Evolutionary conservation across 2,329 filamentous ascomycete genomes (phyloP).

Genomic region (Geoglossum cookeanum): DNA sequence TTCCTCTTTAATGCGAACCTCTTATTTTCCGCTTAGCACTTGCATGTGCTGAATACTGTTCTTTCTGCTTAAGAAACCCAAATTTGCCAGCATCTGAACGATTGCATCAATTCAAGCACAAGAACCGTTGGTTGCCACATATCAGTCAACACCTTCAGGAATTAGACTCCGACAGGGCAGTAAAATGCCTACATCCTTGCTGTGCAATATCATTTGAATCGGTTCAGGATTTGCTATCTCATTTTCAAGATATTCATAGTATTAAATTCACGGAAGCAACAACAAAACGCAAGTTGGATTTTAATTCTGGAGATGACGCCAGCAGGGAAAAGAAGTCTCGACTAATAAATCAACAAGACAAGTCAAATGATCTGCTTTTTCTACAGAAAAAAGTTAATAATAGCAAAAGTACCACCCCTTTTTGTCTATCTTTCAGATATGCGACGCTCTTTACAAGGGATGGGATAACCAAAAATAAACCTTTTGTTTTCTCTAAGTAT

Average conservation of each 20-base stretch:
- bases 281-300: not conserved
- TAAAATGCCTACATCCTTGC: not conserved
- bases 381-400: not conserved
- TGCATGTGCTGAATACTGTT: constrained; percentile 7
- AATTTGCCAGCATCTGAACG: not conserved
- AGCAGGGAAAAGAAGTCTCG: not conserved
- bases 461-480: not conserved
- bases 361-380: not conserved
- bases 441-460: not conserved
- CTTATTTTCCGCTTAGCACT: constrained; percentile 9
- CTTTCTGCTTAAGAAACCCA: constrained; percentile 6
- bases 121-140: not conserved
- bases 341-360: not conserved
- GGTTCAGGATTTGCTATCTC: not conserved
- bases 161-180: not conserved
- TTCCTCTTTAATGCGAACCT: constrained; percentile 10
- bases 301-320: not conserved
- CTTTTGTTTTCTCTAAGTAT: not conserved
- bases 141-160: not conserved
- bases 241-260: not conserved
- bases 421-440: not conserved
- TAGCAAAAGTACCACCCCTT: not conserved
- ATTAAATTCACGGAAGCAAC: not conserved
- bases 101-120: not conserved
- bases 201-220: not conserved